Evolutionary conservation across 495 filamentous ascomycete genomes (phyloP).

Genomic region (Podospora tetraspora): DNA sequence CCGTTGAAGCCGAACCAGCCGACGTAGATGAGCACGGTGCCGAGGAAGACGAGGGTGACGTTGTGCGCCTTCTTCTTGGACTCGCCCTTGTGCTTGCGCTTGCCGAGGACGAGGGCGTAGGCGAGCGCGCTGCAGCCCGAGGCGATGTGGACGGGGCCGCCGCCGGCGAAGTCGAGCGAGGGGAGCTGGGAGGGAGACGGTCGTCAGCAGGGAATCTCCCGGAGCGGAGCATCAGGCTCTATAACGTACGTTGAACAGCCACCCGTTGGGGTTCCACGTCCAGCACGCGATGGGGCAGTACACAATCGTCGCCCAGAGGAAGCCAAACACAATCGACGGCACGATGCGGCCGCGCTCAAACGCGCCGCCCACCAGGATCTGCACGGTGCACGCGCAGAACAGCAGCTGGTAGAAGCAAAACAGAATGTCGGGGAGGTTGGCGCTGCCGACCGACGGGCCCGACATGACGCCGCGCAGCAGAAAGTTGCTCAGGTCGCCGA

Average conservation of each 20-base stretch:
- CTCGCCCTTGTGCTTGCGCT: slow-evolving; percentile 38
- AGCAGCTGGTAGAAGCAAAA: slow-evolving; percentile 63
- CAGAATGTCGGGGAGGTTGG: slow-evolving; percentile 72
- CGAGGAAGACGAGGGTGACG: slow-evolving; percentile 87
- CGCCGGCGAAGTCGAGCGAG: slow-evolving; percentile 80
- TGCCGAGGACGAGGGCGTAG: slow-evolving; percentile 46
- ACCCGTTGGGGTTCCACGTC: slow-evolving; percentile 83
- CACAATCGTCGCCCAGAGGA: slow-evolving; percentile 80
- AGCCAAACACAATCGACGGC: slow-evolving; percentile 81
- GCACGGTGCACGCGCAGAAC: slow-evolving; percentile 18
- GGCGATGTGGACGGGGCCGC: slow-evolving; percentile 82
- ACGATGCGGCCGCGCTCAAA: slow-evolving; percentile 73
- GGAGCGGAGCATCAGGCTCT: too few relatives aligned
- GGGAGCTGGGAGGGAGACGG: slow-evolving; percentile 40
- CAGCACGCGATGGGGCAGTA: slow-evolving; percentile 83
- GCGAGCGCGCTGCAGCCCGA: slow-evolving; percentile 75
- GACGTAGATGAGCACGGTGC: slow-evolving; percentile 92
- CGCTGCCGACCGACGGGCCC: slow-evolving; percentile 30
- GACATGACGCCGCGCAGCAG: slow-evolving; percentile 11
- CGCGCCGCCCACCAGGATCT: slow-evolving; percentile 26
- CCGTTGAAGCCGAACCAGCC: slow-evolving; percentile 98
- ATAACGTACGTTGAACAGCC: slow-evolving; percentile 50
- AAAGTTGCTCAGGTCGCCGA: slow-evolving; percentile 83
- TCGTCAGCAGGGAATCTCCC: neutral
- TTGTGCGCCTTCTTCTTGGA: slow-evolving; percentile 85